These are phyloP conservation scores for Malus hybrid DNA, from an alignment of 331 rosid genomes.

Conservation along the genomic window DNA sequence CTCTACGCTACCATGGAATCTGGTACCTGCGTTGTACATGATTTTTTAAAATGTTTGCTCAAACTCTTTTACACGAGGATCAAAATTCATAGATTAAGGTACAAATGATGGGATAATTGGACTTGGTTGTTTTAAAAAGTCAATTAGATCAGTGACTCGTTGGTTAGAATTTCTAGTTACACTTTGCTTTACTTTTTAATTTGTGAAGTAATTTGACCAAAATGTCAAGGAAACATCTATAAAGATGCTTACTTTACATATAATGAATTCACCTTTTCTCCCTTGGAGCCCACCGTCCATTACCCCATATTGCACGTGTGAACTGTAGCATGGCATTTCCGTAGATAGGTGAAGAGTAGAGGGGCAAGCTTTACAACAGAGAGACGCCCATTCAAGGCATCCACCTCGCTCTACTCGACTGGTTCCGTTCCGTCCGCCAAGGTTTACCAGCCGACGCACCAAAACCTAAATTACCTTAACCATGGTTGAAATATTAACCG, in stretches of 20 bases:
- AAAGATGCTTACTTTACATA: neutral
- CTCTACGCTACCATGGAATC: no score
- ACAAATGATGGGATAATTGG: neutral
- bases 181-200: neutral
- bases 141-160: neutral
- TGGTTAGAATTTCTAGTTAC: neutral
- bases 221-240: neutral
- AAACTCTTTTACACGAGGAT: no score
- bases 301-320: slow-evolving; percentile 1
- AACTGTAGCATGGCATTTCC: neutral
- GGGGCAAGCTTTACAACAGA: neutral
- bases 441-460: neutral
- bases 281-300: neutral
- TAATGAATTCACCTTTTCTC: neutral
- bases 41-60: no score
- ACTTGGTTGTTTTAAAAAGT: neutral
- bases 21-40: no score
- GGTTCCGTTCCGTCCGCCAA: slow-evolving; percentile 4
- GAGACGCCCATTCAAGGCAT: neutral
- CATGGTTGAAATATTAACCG: slow-evolving; percentile 33
- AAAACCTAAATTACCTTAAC: slow-evolving; percentile 2
- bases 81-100: neutral
- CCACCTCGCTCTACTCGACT: neutral
- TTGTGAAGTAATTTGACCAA: neutral
- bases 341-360: neutral